These are phyloP conservation scores for Amphibolis antarctica DNA, from an alignment of 106 monocot species.

Conservation along the genomic window DNA sequence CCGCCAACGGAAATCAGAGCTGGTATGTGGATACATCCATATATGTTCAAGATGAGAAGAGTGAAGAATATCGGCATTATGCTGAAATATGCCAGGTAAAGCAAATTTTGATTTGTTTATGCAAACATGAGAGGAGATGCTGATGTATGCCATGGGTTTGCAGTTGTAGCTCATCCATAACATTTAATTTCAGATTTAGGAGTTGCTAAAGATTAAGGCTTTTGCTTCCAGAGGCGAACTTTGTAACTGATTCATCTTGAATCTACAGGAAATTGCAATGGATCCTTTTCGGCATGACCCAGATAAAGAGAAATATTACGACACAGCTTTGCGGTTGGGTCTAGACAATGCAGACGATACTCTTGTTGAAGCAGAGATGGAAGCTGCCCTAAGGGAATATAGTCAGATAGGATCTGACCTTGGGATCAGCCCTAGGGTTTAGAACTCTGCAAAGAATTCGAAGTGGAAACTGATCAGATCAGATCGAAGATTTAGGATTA, in stretches of 20 bases:
- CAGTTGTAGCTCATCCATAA: not conserved
- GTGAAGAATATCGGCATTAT: constrained; percentile 21
- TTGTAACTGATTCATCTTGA: not conserved
- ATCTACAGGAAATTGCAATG: constrained; percentile 52
- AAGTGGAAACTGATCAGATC: constrained; percentile 36
- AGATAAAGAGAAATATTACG: constrained; percentile 50
- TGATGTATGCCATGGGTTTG: not conserved
- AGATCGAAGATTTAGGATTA: constrained; percentile 28
- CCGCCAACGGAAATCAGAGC: constrained; percentile 9
- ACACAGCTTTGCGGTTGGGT: constrained; percentile 33
- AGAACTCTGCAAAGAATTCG: constrained; percentile 42
- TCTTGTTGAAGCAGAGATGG: constrained; percentile 46
- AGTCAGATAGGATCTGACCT: constrained; percentile 60
- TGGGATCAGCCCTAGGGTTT: constrained; percentile 33
- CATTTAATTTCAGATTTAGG: not conserved
- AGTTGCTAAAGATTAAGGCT: not conserved
- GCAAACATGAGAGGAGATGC: not conserved
- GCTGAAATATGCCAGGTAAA: constrained; percentile 23
- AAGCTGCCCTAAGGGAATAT: constrained; percentile 45
- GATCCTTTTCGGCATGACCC: constrained; percentile 54
- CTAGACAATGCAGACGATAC: constrained; percentile 27
- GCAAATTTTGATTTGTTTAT: not conserved
- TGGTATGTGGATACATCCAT: constrained; percentile 13
- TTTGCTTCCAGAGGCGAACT: not conserved
- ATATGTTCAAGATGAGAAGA: constrained; percentile 19